Evolutionary conservation across 805 yeast genomes (phyloP).

Genomic region (Candida chauliodis): DNA sequence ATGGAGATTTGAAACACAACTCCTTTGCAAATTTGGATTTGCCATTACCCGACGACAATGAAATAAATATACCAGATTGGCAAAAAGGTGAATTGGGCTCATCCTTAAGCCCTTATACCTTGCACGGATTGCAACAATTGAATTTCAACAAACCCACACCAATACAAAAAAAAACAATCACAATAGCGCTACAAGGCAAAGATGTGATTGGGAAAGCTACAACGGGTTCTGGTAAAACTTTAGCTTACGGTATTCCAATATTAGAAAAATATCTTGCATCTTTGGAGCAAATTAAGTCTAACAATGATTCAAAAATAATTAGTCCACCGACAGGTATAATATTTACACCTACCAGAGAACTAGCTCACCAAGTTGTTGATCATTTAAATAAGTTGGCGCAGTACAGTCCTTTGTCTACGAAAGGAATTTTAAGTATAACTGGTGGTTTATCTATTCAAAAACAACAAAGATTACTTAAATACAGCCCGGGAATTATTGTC

Average conservation of each 20-base stretch:
- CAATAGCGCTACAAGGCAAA: constrained; percentile 64
- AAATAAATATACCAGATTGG: constrained; percentile 62
- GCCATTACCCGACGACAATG: constrained; percentile 29
- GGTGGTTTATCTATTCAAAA: constrained; percentile 95
- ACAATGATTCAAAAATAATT: constrained; percentile 16
- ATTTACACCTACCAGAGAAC: constrained; percentile 93
- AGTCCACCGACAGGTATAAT: constrained; percentile 68
- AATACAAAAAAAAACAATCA: constrained; percentile 75
- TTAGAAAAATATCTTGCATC: constrained; percentile 56
- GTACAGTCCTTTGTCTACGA: constrained; percentile 48
- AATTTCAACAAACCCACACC: constrained; percentile 74
- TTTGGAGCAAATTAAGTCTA: constrained; percentile 14
- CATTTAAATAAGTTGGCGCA: constrained; percentile 62
- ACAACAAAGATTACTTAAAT: constrained; percentile 74
- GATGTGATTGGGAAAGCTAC: constrained; percentile 96
- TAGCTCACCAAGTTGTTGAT: constrained; percentile 88
- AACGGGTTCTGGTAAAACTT: constrained; percentile 96
- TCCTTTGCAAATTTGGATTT: constrained; percentile 26
- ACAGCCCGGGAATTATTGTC: constrained; percentile 76
- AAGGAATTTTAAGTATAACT: constrained; percentile 72
- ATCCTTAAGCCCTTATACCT: constrained; percentile 49
- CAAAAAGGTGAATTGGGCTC: constrained; percentile 36
- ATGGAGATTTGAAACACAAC: constrained; percentile 13
- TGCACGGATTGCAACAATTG: constrained; percentile 58
- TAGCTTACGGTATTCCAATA: constrained; percentile 93